Conservation (phyloP, 805 yeast genomes). For the Spencermartinsiella europaea region DNA sequence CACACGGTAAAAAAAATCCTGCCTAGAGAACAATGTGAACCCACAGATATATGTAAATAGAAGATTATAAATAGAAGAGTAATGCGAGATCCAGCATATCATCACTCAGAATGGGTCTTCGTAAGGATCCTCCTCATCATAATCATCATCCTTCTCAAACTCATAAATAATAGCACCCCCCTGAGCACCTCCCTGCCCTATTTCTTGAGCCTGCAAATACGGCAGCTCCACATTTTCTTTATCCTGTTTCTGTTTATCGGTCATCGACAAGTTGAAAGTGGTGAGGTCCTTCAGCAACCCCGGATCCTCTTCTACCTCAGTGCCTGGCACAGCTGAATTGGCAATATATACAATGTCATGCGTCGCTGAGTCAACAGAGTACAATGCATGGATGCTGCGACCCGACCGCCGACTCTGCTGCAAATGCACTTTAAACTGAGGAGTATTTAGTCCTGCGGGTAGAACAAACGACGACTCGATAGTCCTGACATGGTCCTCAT, state of each 20-base stretch:
- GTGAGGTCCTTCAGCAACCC: conserved; percentile 66
- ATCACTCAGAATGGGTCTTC: conserved; percentile 90
- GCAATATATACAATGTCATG: conserved; percentile 40
- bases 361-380: conserved; percentile 43
- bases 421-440: conserved; percentile 44
- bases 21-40: no score
- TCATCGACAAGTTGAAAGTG: conserved; percentile 79
- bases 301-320: conserved; percentile 37
- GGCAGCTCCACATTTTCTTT: conserved; percentile 86
- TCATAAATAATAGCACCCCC: conserved; percentile 97
- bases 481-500: conserved; percentile 41
- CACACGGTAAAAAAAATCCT: no score
- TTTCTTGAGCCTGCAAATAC: conserved; percentile 78
- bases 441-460: conserved; percentile 49
- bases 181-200: conserved; percentile 46
- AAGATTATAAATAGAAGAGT: no score
- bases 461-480: conserved; percentile 38
- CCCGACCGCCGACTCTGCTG: conserved; percentile 82
- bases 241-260: conserved; percentile 68
- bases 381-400: conserved; percentile 56
- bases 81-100: no score
- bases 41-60: no score
- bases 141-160: conserved; percentile 94
- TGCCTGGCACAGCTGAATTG: conserved; percentile 19
- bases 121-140: conserved; percentile 96